Conservation (phyloP, 2,329 filamentous ascomycete species). For the Seiridium unicorne region DNA sequence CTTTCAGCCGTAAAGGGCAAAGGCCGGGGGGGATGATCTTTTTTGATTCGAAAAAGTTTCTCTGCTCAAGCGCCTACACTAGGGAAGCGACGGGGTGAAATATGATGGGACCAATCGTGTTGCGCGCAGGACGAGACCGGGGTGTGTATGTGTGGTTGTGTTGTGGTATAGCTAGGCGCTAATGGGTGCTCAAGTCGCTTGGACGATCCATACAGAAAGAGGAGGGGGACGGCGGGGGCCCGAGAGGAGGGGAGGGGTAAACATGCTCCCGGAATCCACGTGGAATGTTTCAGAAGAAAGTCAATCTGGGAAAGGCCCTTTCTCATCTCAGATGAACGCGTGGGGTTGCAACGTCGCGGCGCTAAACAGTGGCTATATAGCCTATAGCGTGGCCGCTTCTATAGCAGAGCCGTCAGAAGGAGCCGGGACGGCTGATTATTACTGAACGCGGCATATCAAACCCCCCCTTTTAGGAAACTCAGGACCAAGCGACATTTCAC, state of each 20-base stretch:
- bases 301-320: background rate
- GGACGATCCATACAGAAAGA: background rate
- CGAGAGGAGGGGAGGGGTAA: background rate
- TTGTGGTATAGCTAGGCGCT: background rate
- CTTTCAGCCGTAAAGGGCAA: background rate
- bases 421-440: background rate
- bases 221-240: background rate
- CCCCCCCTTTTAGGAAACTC: background rate
- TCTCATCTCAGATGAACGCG: background rate
- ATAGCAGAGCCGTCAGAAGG: background rate
- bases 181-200: background rate
- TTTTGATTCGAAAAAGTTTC: background rate
- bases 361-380: background rate
- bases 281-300: background rate
- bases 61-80: background rate
- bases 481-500: background rate
- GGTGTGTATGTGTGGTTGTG: too few species aligned
- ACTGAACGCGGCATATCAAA: background rate
- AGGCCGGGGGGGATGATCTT: background rate
- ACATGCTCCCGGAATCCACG: background rate
- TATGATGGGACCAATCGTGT: too few species aligned
- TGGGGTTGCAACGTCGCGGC: background rate
- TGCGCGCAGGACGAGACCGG: too few species aligned
- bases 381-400: background rate
- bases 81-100: too few species aligned